Percentiles rank a stretch among this genome's conserved stretches.
phyloP scores from a whole-genome alignment of 805 yeast species.

The Nakazawaea wyomingensis region DNA sequence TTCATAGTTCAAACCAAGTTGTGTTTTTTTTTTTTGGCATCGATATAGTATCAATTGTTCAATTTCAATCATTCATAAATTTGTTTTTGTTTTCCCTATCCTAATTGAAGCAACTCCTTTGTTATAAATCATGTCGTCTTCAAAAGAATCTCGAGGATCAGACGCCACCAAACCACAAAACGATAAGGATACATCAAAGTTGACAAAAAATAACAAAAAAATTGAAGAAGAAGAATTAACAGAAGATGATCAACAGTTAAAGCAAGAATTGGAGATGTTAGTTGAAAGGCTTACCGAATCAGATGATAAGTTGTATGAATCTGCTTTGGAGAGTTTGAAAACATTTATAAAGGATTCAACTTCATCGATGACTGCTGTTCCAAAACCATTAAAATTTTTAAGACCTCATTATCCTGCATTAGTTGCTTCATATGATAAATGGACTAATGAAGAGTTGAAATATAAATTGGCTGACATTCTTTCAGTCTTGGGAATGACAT shows the following conservation, averaged over 20 bases:
- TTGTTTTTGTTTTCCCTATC: not conserved
- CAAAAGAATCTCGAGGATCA: slow-evolving; percentile 7
- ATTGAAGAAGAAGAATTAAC: slow-evolving; percentile 75
- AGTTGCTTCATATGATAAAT: slow-evolving; percentile 56
- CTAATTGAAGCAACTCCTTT: not conserved
- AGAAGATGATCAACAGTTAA: slow-evolving; percentile 88
- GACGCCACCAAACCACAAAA: slow-evolving; percentile 9
- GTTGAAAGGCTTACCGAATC: slow-evolving; percentile 72
- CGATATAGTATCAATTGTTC: not conserved
- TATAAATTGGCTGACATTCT: slow-evolving; percentile 76
- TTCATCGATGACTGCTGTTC: slow-evolving; percentile 98
- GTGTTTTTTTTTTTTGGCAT: too few species aligned
- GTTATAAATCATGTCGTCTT: slow-evolving; percentile 5
- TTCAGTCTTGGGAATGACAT: slow-evolving; percentile 93
- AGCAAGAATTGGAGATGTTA: slow-evolving; percentile 78
- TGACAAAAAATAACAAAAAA: slow-evolving; percentile 22
- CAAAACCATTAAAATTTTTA: slow-evolving; percentile 93
- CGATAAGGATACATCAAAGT: slow-evolving; percentile 1
- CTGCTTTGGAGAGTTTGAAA: slow-evolving; percentile 68
- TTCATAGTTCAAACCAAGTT: too few species aligned
- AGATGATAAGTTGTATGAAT: slow-evolving; percentile 44
- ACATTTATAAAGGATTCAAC: slow-evolving; percentile 84
- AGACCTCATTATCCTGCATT: slow-evolving; percentile 80
- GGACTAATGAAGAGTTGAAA: slow-evolving; percentile 50
- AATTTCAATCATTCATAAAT: not conserved